Conservation (phyloP, 192 early-diverging fungal species). For the Coemansia umbellata region DNA sequence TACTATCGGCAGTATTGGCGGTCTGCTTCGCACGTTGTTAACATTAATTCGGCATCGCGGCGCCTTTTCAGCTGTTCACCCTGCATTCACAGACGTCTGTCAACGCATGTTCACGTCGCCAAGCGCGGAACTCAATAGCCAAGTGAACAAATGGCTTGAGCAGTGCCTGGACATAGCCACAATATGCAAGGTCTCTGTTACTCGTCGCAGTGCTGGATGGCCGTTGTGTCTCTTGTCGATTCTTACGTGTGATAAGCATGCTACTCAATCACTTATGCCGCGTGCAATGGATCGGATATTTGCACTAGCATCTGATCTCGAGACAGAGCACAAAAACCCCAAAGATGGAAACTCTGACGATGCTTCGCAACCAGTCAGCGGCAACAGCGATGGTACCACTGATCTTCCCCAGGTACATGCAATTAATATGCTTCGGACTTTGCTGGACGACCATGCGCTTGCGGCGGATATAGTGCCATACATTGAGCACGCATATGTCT, state of each 20-base stretch:
- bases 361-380: background rate
- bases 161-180: slow-evolving; percentile 72
- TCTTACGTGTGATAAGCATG: slow-evolving; percentile 63
- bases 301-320: slow-evolving; percentile 47
- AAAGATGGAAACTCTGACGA: no score
- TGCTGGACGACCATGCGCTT: slow-evolving; percentile 81
- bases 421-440: slow-evolving; percentile 79
- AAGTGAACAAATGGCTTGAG: slow-evolving; percentile 74
- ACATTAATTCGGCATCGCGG: slow-evolving; percentile 86
- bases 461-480: slow-evolving; percentile 70
- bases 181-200: slow-evolving; percentile 77
- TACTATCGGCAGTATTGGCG: slow-evolving; percentile 42
- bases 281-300: slow-evolving; percentile 68
- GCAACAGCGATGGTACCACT: slow-evolving; percentile 60
- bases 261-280: slow-evolving; percentile 57
- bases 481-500: slow-evolving; percentile 68
- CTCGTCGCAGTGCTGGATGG: slow-evolving; percentile 85
- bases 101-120: slow-evolving; percentile 60
- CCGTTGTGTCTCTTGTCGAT: slow-evolving; percentile 85
- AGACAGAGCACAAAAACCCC: background rate
- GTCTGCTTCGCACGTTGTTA: slow-evolving; percentile 52
- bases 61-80: slow-evolving; percentile 86
- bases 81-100: slow-evolving; percentile 70
- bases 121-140: slow-evolving; percentile 45
- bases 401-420: slow-evolving; percentile 93